Evolutionary conservation across 441 rosid species (phyloP).

Genomic region (Erysimum cheiri): DNA sequence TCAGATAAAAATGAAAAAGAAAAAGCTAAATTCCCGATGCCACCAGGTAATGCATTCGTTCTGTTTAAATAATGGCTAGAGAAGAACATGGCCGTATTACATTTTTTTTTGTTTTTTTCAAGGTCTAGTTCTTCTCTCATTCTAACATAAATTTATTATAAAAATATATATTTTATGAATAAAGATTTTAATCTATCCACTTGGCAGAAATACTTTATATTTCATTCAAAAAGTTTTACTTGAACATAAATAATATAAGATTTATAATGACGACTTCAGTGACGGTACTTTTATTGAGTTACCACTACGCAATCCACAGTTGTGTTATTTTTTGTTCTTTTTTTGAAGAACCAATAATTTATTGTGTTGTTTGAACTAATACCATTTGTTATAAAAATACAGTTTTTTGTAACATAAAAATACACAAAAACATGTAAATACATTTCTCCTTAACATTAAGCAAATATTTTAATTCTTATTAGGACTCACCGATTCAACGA

Average conservation of each 20-base stretch:
- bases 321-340: too few species aligned
- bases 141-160: neutral
- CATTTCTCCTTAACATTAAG: neutral
- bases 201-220: neutral
- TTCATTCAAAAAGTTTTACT: neutral
- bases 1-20: neutral
- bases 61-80: constrained; percentile 49
- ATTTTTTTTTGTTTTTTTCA: neutral
- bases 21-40: constrained; percentile 33
- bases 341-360: too few species aligned
- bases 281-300: neutral
- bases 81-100: constrained; percentile 31
- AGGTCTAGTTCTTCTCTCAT: constrained; percentile 5
- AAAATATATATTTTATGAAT: neutral
- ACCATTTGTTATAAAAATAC: too few species aligned
- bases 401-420: neutral
- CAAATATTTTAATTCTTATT: neutral
- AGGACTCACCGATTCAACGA: neutral
- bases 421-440: neutral
- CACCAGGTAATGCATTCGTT: constrained; percentile 29
- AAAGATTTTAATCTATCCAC: neutral
- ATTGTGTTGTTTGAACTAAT: too few species aligned
- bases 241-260: constrained; percentile 7
- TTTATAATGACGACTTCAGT: neutral
- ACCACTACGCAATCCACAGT: too few species aligned